Evolutionary conservation across 331 rosid species (phyloP).

Genomic region (Stylosanthes scabra): DNA sequence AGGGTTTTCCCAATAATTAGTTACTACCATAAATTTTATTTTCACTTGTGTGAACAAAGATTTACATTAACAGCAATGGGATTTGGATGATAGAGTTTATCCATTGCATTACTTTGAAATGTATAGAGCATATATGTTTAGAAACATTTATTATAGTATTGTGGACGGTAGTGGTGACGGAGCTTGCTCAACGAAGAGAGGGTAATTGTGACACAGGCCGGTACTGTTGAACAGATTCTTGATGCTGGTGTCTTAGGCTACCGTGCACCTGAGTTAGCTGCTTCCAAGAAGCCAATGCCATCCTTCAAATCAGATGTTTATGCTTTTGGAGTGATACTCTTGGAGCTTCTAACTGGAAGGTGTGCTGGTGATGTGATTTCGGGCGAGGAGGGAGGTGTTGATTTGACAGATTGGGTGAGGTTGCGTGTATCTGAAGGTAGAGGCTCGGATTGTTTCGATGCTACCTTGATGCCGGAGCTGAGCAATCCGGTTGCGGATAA

Average conservation of each 20-base stretch:
- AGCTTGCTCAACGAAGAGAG: too few species aligned
- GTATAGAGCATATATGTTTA: too few species aligned
- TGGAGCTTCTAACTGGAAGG: conserved; percentile 94
- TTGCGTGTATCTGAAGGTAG: conserved; percentile 81
- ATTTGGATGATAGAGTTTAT: too few species aligned
- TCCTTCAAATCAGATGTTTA: conserved; percentile 97
- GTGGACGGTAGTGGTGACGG: too few species aligned
- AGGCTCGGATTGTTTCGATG: conserved; percentile 88
- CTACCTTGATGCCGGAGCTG: conserved; percentile 64
- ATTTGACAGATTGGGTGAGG: conserved; percentile 91
- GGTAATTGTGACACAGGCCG: conserved; percentile 99
- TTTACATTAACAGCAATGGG: too few species aligned
- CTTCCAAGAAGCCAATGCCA: conserved; percentile 94
- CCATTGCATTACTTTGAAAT: too few species aligned
- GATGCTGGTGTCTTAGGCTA: conserved; percentile 96
- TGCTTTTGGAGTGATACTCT: conserved; percentile 90
- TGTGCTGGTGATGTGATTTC: conserved; percentile 97
- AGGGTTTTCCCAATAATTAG: too few species aligned
- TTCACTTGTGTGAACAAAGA: too few species aligned
- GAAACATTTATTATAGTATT: too few species aligned
- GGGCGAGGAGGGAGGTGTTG: conserved; percentile 82
- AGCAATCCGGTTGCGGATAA: conserved; percentile 73
- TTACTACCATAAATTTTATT: too few species aligned
- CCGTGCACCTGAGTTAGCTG: conserved; percentile 93
- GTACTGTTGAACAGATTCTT: conserved; percentile 93